Conservation (phyloP, 768 basidiomycete species). For the Russula foetens region DNA sequence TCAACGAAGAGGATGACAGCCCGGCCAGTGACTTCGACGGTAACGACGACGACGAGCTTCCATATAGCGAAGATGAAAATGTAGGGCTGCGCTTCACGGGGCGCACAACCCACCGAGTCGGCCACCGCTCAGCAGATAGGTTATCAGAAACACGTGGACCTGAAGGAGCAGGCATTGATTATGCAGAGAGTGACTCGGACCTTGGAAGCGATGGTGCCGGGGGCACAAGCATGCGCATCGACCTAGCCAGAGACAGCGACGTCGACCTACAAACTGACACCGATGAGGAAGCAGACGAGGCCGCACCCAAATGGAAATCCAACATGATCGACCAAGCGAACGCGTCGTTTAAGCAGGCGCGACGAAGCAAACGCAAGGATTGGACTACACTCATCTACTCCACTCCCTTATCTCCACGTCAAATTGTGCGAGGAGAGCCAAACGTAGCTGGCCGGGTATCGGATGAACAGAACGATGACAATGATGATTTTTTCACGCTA, state of each 20-base stretch:
- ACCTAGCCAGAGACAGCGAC: conserved; percentile 44
- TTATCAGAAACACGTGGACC: conserved; percentile 29
- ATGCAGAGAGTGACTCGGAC: conserved; percentile 78
- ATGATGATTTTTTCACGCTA: conserved; percentile 70
- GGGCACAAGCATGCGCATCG: conserved; percentile 29
- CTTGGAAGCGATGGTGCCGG: conserved; percentile 44
- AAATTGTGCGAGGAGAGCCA: conserved; percentile 46
- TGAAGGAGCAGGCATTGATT: conserved; percentile 43
- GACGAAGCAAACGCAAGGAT: conserved; percentile 44
- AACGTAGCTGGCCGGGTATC: conserved; percentile 11
- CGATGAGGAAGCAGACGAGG: conserved; percentile 38
- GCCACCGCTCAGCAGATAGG: conserved; percentile 9
- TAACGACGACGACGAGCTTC: conserved; percentile 25
- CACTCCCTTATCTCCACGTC: conserved; percentile 54
- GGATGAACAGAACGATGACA: conserved; percentile 39
- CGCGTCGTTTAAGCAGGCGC: conserved; percentile 34
- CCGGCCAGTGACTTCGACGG: conserved; percentile 22
- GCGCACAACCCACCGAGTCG: conserved; percentile 17
- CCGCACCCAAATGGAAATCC: conserved; percentile 66
- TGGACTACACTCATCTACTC: conserved; percentile 85
- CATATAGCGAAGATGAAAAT: conserved; percentile 23
- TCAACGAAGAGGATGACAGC: conserved; percentile 25
- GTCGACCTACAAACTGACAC: conserved; percentile 41
- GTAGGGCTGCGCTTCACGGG: conserved; percentile 10
- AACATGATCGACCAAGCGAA: conserved; percentile 49